Base-by-base conservation (phyloP, 2,329 filamentous ascomycete species). In the Aspergillus fischeri region DNA sequence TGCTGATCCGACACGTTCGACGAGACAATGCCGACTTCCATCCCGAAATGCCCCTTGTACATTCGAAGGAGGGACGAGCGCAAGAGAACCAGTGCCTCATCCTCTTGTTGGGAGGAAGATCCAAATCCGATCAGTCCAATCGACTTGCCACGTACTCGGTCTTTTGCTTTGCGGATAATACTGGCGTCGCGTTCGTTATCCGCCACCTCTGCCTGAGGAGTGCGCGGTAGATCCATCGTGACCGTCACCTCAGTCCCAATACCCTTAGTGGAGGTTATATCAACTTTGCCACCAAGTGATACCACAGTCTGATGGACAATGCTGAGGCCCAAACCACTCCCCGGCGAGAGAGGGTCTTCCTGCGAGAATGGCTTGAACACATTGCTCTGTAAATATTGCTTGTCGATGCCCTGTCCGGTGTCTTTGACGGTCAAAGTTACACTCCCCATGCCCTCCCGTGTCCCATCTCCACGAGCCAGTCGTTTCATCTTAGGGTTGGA, bases 291-390 rank as follows among this genome's bases (percentile, higher is more conserved):
- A 11, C 62, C 61, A 4, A 73, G 59, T 0, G 60, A 67, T 24
- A 49, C 32, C 3, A 73, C 60, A 58, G 71, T 61, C 65, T 73
- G 53, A 20, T 77, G 76, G 0, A 86, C 83, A 3, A 88, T 80
- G 50, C 80, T 83, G 14, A 88, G 71, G 0, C 86, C 86, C 0
- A 88, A 73, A 0, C 86, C 86, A 0, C 81, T 82, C 0, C 86
- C 86, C 0, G 80, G 75, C 0, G 78, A 72, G 1, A 87, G 67
- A 1, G 71, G 65, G 44, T 86, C 77, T 63, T 88, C 86, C 57
- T 88, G 85, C 0, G 78, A 73, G 60, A 88, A 88, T 0, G 85
- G 81, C 0, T 77, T 80, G 65, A 85, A 88, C 8, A 72, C 44
- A 17, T 64, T 58, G 28, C 64, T 66, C 6, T 64, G 54, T 3